Base-by-base conservation (phyloP, 2,329 filamentous ascomycete species). In the Knoxdaviesia proteae region DNA sequence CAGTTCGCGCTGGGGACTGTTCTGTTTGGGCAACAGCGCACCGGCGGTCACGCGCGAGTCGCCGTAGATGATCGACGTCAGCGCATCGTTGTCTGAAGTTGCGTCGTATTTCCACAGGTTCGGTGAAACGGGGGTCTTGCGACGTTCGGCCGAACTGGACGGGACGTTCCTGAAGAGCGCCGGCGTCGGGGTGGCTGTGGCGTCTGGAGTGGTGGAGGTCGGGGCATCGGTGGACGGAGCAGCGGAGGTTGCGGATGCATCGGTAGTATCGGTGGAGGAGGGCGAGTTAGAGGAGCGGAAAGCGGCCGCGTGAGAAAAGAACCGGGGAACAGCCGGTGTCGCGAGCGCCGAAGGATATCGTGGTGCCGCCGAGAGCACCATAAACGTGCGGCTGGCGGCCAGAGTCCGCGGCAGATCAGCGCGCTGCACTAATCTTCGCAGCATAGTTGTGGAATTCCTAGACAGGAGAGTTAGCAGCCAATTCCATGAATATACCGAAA, bases 31-130 rank as follows among this genome's bases (percentile, higher is more conserved):
- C 7, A 50, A 42, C 31, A 54, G 46, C 5, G 55, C 50, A 10
- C 56, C 50, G 35, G 47, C 41, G 10, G 48, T 42, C 39, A 47
- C 47, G 37, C 49, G 52, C 32, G 46, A 36, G 41, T 43, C 43
- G 11, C 42, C 47, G 44, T 50, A 53, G 36, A 46, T 47, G 42
- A 50, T 20, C 20, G 20, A 20, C 20, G 20, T 20, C 3, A 20
- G 20, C 20, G 20, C 20, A 20, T 20, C 20, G 20, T 20, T 20
- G 20, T 20, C 20, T 20, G 20, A 20, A 20, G 20, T 20, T 20
- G 20, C 20, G 20, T 20, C 20, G 20, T 20, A 20, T 3, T 20
- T 20, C 20, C 20, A 20, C 20, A 20, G 20, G 20, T 20, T 20
- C 20, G 20, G 20, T 2, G 20, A 20, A 3, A 20, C 20, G 20